Base-by-base conservation (phyloP, 257 asterid genomes). In the Lycium barbarum region DNA sequence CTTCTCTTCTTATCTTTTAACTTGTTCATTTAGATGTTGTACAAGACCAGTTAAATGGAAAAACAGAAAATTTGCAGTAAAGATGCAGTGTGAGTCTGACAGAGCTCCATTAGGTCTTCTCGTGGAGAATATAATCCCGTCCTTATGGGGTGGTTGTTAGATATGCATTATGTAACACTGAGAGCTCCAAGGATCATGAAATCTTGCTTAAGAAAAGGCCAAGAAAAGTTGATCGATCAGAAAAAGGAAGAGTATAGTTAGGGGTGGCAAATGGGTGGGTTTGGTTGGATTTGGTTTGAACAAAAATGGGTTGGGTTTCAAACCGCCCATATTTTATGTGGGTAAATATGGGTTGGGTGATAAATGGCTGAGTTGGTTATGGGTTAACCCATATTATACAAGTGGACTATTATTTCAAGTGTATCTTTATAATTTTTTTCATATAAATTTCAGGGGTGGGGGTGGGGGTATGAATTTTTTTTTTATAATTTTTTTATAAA, bases 1-100 rank as follows among this genome's bases (percentile, higher is more conserved):
- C 47, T 78, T 26, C 26, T 78, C 49, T 15, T 78, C 33, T 78
- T 14, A 14, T 78, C 47, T 78, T 53, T 78, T 14, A 78, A 51
- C 82, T 78, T 78, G 49, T 78, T 78, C 65, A 26, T 78, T 78
- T 78, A 33, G 65, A 78, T 78, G 49, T 78, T 78, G 82, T 53
- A 53, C 65, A 33, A 51, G 63, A 76, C 82, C 9, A 76, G 82
- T 51, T 76, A 26, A n/a, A 51, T 76, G 82, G 33, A 76, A 26
- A 76, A 40, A 76, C 6, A 78, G 65, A 78, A 55, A 78, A 33
- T 54, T 26, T 9, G 9, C 82, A 78, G 33, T 14, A 54, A 78
- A 53, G 82, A 78, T 53, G 82, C 3, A 8, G 82, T 78, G 26
- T 78, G 65, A 8, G 82, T 78, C 15, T 78, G 65, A 33, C 65